Percentiles rank a stretch among this genome's conserved stretches.
Evolutionary conservation across 371 early-diverging fungal species (phyloP).

Genomic region (Coemansia sp.): DNA sequence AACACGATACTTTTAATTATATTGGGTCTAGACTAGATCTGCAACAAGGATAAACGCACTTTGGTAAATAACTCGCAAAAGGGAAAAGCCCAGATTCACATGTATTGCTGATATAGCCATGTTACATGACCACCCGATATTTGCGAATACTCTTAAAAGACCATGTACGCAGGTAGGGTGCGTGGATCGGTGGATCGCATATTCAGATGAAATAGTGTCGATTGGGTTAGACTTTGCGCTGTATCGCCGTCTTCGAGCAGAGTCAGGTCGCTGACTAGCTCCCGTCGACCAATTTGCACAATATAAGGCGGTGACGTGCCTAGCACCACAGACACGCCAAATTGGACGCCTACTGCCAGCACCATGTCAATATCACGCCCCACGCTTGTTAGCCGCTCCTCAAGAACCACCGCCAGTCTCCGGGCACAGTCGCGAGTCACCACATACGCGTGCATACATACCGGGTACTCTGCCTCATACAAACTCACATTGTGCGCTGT

Average conservation of each 20-base stretch:
- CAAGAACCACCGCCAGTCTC: conserved; percentile 24
- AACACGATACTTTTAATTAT: not conserved
- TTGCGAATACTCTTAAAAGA: not conserved
- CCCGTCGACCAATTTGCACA: conserved; percentile 35
- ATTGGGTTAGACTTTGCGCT: conserved; percentile 15
- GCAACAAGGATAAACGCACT: too few species aligned
- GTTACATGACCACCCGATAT: too few species aligned
- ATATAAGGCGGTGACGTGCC: conserved; percentile 33
- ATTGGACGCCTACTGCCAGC: conserved; percentile 26
- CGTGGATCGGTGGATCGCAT: conserved; percentile 20
- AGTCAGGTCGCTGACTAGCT: conserved; percentile 27
- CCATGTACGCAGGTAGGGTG: conserved; percentile 22
- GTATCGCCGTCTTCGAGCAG: conserved; percentile 24
- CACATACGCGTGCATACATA: conserved; percentile 45
- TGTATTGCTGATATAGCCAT: too few species aligned
- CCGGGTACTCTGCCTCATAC: conserved; percentile 36
- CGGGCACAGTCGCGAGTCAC: conserved; percentile 29
- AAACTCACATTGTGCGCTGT: not conserved
- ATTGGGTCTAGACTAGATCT: too few species aligned
- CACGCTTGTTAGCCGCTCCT: conserved; percentile 27
- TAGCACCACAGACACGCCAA: conserved; percentile 20
- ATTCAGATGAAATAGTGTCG: conserved; percentile 23
- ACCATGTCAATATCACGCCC: conserved; percentile 32
- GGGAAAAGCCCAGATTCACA: too few species aligned
- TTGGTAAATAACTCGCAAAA: too few species aligned